phyloP scores from a whole-genome alignment of 1,139 yeast species.

The Hyphopichia khmerensis region DNA sequence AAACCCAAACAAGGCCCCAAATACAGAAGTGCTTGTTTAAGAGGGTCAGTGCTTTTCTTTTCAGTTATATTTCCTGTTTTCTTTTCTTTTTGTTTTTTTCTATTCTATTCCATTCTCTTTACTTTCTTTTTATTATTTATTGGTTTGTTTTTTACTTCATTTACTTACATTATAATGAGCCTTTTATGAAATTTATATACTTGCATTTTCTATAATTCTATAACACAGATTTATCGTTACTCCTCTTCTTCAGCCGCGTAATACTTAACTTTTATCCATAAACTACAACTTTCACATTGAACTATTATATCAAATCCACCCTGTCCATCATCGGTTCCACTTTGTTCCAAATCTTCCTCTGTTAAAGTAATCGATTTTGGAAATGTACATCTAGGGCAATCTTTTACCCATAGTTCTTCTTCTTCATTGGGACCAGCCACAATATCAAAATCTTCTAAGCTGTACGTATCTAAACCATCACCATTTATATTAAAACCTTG shows the following conservation, averaged over 20 bases:
- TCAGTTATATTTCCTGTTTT: no score
- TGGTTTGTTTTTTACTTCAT: no score
- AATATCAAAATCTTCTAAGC: slow-evolving; percentile 58
- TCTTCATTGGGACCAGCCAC: slow-evolving; percentile 19
- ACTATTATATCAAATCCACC: slow-evolving; percentile 69
- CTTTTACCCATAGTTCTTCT: slow-evolving; percentile 39
- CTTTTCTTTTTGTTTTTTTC: neutral
- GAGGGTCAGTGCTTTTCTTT: no score
- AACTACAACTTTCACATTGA: slow-evolving; percentile 78
- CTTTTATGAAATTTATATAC: neutral
- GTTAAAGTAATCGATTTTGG: slow-evolving; percentile 53
- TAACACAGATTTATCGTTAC: slow-evolving; percentile 5
- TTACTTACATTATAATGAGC: neutral
- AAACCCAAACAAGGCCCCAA: neutral
- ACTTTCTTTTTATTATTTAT: neutral
- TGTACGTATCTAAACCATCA: slow-evolving; percentile 65
- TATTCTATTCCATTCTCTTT: neutral
- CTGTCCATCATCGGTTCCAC: slow-evolving; percentile 48
- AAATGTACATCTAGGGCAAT: slow-evolving; percentile 75
- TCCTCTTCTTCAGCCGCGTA: slow-evolving; percentile 42
- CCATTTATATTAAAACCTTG: slow-evolving; percentile 55
- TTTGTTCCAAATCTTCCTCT: slow-evolving; percentile 57
- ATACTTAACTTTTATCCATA: slow-evolving; percentile 78
- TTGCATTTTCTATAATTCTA: neutral
- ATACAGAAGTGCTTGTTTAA: neutral